Evolutionary conservation across 2,329 filamentous ascomycete genomes (phyloP), one percentile per base, ranked within the genome.

Genomic region (Neonectria faginata): DNA sequence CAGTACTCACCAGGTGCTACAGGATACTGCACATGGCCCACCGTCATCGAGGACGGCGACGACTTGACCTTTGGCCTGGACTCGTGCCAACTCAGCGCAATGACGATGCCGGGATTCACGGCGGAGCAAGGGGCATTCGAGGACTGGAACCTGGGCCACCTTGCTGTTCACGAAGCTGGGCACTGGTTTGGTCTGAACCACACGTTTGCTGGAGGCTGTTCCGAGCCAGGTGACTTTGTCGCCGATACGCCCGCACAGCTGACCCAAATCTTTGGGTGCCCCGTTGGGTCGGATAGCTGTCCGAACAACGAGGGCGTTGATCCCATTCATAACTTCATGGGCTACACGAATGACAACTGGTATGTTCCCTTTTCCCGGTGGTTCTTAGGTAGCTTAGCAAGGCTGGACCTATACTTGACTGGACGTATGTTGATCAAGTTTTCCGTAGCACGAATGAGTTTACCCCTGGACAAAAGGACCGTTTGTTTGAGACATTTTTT

Each of bases 171-270:
- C 69, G 79, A 80, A 69, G 70, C 76, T 41, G 79, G 79, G 3
- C 79, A 80, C 68, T 81, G 79, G 79, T 73, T 80, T 57, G 79
- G 79, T 45, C 74, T 81, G 39, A 71, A 72, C 51, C 79, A 81
- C 69, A 79, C 79, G 20, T 81, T 80, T 69, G 64, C 78, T 45
- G 78, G 75, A 41, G 79, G 78, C 57, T 76, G 76, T 59, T 70
- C 41, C 7, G 65, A 74, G 11, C 51, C 53, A 29, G 80, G 79
- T 27, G 81, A 82, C 67, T 70, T 67, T 45, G 72, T 82, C 16
- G 67, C 72, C 54, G 80, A 81, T 60, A 81, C 80, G 36, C 78
- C 80, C 39, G 73, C 77, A 25, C 73, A 80, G 66, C 67, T 61
- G 71, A 76, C 67, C 62, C 22, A 64, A 33, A 64, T 64, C 14